Base-by-base conservation (phyloP, 495 filamentous ascomycete species). In the Aspergillus ellipticus region DNA sequence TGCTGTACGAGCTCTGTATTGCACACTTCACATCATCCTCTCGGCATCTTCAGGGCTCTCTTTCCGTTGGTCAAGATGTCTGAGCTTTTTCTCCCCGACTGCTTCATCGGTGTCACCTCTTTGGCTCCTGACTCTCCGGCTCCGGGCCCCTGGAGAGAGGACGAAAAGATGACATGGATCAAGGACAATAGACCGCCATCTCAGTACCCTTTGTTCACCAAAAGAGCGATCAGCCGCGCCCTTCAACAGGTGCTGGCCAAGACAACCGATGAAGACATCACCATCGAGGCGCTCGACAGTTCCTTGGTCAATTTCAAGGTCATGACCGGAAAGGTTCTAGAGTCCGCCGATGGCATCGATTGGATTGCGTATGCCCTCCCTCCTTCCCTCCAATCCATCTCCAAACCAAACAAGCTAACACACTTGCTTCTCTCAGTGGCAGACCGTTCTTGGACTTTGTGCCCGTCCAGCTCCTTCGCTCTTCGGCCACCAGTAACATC, bases 261-360 rank as follows among this genome's bases (percentile, higher is more conserved):
- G 2, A 52, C 26, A 21, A 17, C 11, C 4, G 55, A 49, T 7
- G 42, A 53, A 17, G 24, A 6, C 13, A 48, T 53, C 26, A 13
- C 20, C 3, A 24, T 57, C 13, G 33, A 42, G 46, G 49, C 10
- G 15, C 29, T 57, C 8, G 55, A 57, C 16, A 49, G 49, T 7
- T 21, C 39, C 11, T 37, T 10, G 1, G 29, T 57, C 17, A 42
- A 51, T 16, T 43, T 11, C 8, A 49, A 37, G 3, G 33, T 57
- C 17, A 1, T 7, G 6, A 57, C 49, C 6, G 55, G 55, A 19
- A 15, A 16, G 31, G 39, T 43, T 16, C 19, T 35, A 24, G 20
- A 45, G 8, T 33, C 31, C 6, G 17, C 22, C 24, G 11, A n/a
- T 46, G 43, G 45, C 31, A 37, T 43, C 15, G 11, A 17, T 13